Conservation (phyloP, 495 filamentous ascomycete species). For the Penicillium flavigenum region DNA sequence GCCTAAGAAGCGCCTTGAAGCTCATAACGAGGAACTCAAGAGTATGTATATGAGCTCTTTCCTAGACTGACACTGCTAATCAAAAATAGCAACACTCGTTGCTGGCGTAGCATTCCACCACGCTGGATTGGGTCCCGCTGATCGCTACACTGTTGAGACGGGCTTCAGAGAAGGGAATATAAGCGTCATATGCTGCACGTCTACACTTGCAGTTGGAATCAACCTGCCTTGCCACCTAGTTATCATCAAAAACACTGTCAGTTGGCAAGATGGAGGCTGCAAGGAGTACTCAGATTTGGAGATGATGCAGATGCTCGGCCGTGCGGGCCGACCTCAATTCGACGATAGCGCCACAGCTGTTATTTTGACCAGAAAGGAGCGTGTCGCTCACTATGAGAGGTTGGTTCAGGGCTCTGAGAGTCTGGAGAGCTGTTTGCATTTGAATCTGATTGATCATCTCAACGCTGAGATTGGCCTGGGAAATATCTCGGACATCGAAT, state of each 20-base stretch:
- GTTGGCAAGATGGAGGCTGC: constrained; percentile 61
- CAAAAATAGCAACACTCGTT: constrained; percentile 49
- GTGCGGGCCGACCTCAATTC: constrained; percentile 91
- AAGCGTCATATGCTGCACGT: constrained; percentile 91
- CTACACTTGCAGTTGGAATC: constrained; percentile 88
- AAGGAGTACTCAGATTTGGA: constrained; percentile 90
- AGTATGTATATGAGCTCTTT: constrained; percentile 27
- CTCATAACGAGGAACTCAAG: constrained; percentile 63
- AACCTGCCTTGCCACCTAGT: constrained; percentile 93
- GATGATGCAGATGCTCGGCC: constrained; percentile 97
- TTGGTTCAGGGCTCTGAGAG: constrained; percentile 81
- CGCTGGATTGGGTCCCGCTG: constrained; percentile 72
- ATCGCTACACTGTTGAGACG: constrained; percentile 70
- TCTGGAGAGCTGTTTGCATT: constrained; percentile 84
- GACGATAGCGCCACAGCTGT: constrained; percentile 81
- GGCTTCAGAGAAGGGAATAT: constrained; percentile 74
- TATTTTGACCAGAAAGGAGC: constrained; percentile 75
- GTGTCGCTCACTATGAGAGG: constrained; percentile 71
- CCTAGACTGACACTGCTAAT: neutral
- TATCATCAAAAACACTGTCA: constrained; percentile 84
- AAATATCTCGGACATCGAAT: constrained; percentile 66
- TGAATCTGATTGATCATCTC: constrained; percentile 85
- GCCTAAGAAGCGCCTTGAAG: constrained; percentile 54
- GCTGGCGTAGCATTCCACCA: constrained; percentile 93
- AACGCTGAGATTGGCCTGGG: constrained; percentile 91